Conservation (phyloP, 257 asterid species). For the Osmanthus fragrans region DNA sequence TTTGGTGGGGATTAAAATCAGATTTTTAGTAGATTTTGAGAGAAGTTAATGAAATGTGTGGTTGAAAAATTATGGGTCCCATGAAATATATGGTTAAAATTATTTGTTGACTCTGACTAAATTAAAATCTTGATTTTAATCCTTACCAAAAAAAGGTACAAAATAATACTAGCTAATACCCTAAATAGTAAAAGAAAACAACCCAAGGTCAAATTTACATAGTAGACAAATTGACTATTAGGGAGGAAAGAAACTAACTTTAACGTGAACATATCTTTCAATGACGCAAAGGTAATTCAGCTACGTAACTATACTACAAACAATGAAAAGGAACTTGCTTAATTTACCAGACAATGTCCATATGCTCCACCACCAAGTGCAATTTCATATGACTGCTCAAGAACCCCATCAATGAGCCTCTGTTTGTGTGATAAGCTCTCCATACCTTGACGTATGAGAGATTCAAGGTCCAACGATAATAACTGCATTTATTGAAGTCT, state of each 20-base stretch:
- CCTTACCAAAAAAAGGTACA: no score
- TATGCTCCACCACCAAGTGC: conserved; percentile 72
- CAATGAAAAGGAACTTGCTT: conserved; percentile 9
- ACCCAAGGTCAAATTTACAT: conserved; percentile 13
- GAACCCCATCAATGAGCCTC: conserved; percentile 55
- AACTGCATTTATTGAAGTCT: conserved; percentile 47
- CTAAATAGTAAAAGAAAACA: conserved; percentile 6
- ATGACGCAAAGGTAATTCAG: neutral
- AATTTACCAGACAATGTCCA: conserved; percentile 78
- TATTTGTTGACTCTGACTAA: no score
- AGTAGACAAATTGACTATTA: neutral
- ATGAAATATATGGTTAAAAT: no score
- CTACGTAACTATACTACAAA: conserved; percentile 8
- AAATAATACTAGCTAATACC: neutral
- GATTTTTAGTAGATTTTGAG: no score
- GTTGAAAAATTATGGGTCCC: no score
- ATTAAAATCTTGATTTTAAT: no score
- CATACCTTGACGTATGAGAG: conserved; percentile 64
- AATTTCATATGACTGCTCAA: conserved; percentile 67
- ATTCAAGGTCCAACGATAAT: conserved; percentile 64
- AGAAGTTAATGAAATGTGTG: no score
- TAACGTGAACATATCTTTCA: neutral
- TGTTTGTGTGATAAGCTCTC: conserved; percentile 64
- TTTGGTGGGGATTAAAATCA: no score
- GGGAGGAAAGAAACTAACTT: conserved; percentile 10